Conservation (phyloP, 2,329 filamentous ascomycete species). For the Escovopsis sp. region DNA sequence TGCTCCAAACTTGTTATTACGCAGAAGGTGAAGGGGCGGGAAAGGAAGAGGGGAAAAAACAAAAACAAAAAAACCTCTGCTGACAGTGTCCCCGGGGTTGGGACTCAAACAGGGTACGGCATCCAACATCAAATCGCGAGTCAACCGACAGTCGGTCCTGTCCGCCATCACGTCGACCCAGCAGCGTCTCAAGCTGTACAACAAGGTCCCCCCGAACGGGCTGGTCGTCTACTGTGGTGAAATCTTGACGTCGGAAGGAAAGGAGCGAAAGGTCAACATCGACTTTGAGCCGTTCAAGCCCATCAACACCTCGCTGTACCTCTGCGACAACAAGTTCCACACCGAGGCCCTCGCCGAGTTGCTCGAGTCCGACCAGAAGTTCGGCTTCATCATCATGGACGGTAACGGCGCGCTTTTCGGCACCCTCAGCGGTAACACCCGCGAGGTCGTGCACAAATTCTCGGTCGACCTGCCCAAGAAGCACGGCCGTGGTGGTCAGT, state of each 20-base stretch:
- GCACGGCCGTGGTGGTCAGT: slow-evolving; percentile 99
- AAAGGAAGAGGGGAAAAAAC: not conserved
- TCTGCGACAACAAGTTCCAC: slow-evolving; percentile 99
- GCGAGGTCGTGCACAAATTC: slow-evolving; percentile 96
- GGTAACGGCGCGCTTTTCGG: slow-evolving; percentile 97
- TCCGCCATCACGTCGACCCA: slow-evolving; percentile 98
- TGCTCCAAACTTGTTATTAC: not conserved
- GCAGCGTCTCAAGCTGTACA: slow-evolving; percentile 97
- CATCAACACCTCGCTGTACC: slow-evolving; percentile 97
- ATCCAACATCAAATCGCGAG: slow-evolving; percentile 98
- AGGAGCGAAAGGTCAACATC: slow-evolving; percentile 99
- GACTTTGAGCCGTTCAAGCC: slow-evolving; percentile 99
- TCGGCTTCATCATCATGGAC: slow-evolving; percentile 99
- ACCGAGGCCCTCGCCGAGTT: slow-evolving; percentile 94
- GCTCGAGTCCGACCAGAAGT: slow-evolving; percentile 96
- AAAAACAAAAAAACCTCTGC: slow-evolving; percentile 5
- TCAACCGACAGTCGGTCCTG: slow-evolving; percentile 94
- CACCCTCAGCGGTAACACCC: slow-evolving; percentile 91
- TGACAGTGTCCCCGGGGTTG: slow-evolving; percentile 1
- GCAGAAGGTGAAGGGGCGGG: not conserved
- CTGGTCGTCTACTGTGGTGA: slow-evolving; percentile 98
- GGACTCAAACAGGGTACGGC: slow-evolving; percentile 59
- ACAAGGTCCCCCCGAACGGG: slow-evolving; percentile 95
- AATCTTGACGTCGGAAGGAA: slow-evolving; percentile 97
- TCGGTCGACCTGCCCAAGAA: slow-evolving; percentile 98